phyloP scores from a whole-genome alignment of 768 basidiomycete genomes.

The Podaxis sp. region DNA sequence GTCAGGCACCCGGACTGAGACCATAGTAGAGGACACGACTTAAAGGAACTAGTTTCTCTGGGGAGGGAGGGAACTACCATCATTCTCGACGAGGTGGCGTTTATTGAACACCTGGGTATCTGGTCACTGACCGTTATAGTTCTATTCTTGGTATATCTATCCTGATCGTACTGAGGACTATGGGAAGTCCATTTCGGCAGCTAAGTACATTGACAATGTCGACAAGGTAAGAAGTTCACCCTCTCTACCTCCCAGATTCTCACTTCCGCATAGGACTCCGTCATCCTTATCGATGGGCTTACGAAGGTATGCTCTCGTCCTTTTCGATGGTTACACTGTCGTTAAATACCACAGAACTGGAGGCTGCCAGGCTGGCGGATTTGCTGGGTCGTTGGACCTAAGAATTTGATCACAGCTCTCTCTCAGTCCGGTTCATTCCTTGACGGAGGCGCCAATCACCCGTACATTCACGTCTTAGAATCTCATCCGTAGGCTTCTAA shows the following conservation, averaged over 20 bases:
- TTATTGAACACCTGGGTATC: background rate
- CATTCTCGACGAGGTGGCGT: slow-evolving; percentile 72
- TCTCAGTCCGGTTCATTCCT: slow-evolving; percentile 94
- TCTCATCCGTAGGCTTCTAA: background rate
- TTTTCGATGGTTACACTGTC: background rate
- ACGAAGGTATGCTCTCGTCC: slow-evolving; percentile 58
- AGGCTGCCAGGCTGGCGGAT: slow-evolving; percentile 93
- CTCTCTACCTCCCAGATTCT: background rate
- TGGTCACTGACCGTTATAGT: slow-evolving; percentile 29
- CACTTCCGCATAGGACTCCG: slow-evolving; percentile 50
- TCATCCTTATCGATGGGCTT: slow-evolving; percentile 86
- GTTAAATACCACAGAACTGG: slow-evolving; percentile 64
- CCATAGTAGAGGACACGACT: slow-evolving; percentile 62
- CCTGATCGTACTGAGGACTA: slow-evolving; percentile 70
- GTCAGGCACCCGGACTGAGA: slow-evolving; percentile 1
- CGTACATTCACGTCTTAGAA: slow-evolving; percentile 42
- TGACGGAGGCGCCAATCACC: slow-evolving; percentile 93
- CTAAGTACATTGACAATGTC: slow-evolving; percentile 83
- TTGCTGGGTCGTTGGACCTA: slow-evolving; percentile 92
- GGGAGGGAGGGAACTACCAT: slow-evolving; percentile 77
- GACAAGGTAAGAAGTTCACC: slow-evolving; percentile 44
- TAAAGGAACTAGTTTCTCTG: slow-evolving; percentile 73
- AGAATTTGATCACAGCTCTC: slow-evolving; percentile 81
- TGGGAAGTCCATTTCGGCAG: slow-evolving; percentile 78
- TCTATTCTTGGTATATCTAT: slow-evolving; percentile 96